These are phyloP conservation scores for Paxillus rubicundulus DNA, from an alignment of 768 basidiomycete genomes.

Conservation along the genomic window DNA sequence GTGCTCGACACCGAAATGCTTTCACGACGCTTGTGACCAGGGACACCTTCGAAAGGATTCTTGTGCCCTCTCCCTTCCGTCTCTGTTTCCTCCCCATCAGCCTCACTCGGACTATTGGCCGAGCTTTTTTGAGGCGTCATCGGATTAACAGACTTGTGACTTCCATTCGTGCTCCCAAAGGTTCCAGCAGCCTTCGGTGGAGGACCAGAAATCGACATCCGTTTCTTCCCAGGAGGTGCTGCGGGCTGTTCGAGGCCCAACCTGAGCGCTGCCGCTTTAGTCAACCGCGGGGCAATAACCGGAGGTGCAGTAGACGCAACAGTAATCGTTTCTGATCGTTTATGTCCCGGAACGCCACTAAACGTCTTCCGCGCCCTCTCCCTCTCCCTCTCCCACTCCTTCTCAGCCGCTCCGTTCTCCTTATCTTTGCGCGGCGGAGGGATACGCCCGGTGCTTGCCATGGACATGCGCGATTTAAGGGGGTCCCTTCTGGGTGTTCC, in stretches of 20 bases:
- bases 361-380: slow-evolving; percentile 65
- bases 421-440: slow-evolving; percentile 29
- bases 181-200: slow-evolving; percentile 7
- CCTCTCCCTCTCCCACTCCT: slow-evolving; percentile 58
- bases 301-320: slow-evolving; percentile 80
- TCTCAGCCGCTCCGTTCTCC: slow-evolving; percentile 40
- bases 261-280: slow-evolving; percentile 69
- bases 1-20: slow-evolving; percentile 65
- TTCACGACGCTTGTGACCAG: slow-evolving; percentile 80
- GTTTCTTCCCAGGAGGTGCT: slow-evolving; percentile 38
- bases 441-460: slow-evolving; percentile 33
- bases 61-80: slow-evolving; percentile 31
- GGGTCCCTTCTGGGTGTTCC: slow-evolving; percentile 16
- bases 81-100: slow-evolving; percentile 29
- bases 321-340: slow-evolving; percentile 60
- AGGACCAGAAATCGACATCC: slow-evolving; percentile 31
- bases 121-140: slow-evolving; percentile 10
- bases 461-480: slow-evolving; percentile 28
- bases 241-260: slow-evolving; percentile 49
- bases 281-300: slow-evolving; percentile 68
- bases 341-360: slow-evolving; percentile 79
- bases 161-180: slow-evolving; percentile 2
- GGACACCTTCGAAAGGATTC: slow-evolving; percentile 72
- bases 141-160: slow-evolving; percentile 6
- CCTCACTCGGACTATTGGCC: slow-evolving; percentile 22